These are phyloP conservation scores for Glycine soja DNA, from an alignment of 306 rosid species.

Conservation along the genomic window DNA sequence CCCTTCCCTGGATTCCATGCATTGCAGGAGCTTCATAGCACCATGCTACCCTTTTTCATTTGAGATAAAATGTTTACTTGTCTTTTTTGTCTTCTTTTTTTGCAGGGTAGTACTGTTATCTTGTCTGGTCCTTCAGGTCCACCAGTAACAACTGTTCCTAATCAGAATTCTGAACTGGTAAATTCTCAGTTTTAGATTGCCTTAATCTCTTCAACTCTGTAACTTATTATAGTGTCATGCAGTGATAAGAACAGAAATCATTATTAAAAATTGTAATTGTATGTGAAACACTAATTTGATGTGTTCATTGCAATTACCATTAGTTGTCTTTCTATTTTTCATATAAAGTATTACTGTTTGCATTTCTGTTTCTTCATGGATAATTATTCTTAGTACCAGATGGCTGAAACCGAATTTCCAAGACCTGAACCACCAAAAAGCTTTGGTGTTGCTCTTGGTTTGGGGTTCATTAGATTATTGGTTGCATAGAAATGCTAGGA, in stretches of 20 bases:
- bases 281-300: constrained; percentile 14
- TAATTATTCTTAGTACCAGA: not conserved
- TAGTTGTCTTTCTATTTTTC: constrained; percentile 2
- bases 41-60: not conserved
- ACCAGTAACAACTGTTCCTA: constrained; percentile 92
- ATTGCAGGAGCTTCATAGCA: not conserved
- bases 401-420: not conserved
- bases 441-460: not conserved
- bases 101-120: constrained; percentile 94
- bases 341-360: not conserved
- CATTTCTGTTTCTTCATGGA: constrained; percentile 19
- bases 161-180: constrained; percentile 97
- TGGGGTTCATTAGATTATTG: not conserved
- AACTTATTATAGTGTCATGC: constrained; percentile 20
- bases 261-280: constrained; percentile 18
- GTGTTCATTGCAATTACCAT: not conserved
- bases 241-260: constrained; percentile 12
- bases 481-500: not conserved
- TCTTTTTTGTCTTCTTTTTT: constrained; percentile 46
- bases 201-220: constrained; percentile 3
- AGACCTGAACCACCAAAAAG: not conserved
- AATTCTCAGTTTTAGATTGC: constrained; percentile 24
- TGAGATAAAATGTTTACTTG: constrained; percentile 26
- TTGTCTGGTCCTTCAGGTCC: constrained; percentile 99
- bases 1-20: constrained; percentile 23